Evolutionary conservation across 2,329 filamentous ascomycete genomes (phyloP), one percentile per base, ranked within the genome.

Genomic region (Septoria linicola): DNA sequence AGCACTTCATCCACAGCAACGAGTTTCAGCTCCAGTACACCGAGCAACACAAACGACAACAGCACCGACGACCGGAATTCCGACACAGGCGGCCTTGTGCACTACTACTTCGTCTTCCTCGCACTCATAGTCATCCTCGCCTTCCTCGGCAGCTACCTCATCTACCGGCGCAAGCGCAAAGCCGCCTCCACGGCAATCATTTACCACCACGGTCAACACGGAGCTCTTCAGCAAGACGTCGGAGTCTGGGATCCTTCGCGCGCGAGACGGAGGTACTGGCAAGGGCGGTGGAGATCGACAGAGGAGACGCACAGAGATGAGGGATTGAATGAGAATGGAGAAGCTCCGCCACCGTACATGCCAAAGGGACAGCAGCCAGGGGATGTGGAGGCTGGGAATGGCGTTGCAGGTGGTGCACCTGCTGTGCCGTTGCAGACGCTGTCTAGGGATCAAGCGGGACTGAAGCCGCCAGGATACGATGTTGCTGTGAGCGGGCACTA

Each of bases 301-400:
- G 55, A 59, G n/a, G 41, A 35, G n/a, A 50, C 50, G 8, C 30
- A 42, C 10, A 60, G 42, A 44, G 72, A 77, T 39, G 83, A 86
- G 57, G 83, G 83, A 0, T 66, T 85, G 49, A 77, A 86, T 63
- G 82, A 85, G 69, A 67, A 76, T 36, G 83, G 83, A 21, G 81
- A 85, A 65, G 80, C 82, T 8, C 83, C 83, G 42, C 83, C 83
- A 41, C 81, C 83, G 0, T 87, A 87, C 64, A 72, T 61, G 8
- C 71, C 50, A 0, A 71, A 69, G 53, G 57, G 53, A 19, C 61
- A 27, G 10, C 23, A 27, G 10, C 23, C 5, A 10, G 23, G 66
- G 11, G 59, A 60, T 27, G 49, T 51, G 41, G 61, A 37, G 53
- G 46, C 30, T n/a, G 51, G 51, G 16, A 50, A 57, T n/a, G 41